Percentiles rank a stretch among this genome's conserved stretches.
These are phyloP conservation scores for Penicillium cinerascens DNA, from an alignment of 495 filamentous ascomycete genomes.

Conservation along the genomic window DNA sequence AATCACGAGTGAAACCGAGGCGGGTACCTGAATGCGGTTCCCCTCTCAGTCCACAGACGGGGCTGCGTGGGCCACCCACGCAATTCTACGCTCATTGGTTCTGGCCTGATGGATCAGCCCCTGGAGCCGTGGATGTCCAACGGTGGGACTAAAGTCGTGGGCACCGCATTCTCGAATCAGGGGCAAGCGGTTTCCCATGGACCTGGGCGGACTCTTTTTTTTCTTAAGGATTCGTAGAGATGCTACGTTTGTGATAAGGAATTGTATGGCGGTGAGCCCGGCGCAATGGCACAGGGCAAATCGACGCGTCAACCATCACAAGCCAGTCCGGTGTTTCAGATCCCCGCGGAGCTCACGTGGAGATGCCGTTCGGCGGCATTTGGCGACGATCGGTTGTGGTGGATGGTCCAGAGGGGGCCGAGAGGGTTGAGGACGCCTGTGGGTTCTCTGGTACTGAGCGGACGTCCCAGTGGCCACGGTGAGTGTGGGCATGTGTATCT, in stretches of 20 bases:
- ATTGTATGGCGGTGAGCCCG: background rate
- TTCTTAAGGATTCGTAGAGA: background rate
- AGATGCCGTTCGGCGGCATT: constrained; percentile 24
- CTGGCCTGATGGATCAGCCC: constrained; percentile 9
- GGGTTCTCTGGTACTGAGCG: background rate
- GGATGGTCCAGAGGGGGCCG: constrained; percentile 6
- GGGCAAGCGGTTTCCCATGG: constrained; percentile 11
- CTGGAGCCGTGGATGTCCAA: constrained; percentile 20
- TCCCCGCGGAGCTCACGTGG: constrained; percentile 31
- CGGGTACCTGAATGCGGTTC: constrained; percentile 29
- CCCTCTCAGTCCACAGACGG: constrained; percentile 10
- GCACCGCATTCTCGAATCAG: constrained; percentile 19
- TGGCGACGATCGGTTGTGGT: constrained; percentile 17
- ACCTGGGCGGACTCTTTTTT: background rate
- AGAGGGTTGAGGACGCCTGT: background rate
- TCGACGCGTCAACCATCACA: constrained; percentile 6
- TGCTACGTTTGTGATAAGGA: background rate
- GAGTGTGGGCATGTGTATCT: background rate
- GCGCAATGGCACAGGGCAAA: background rate
- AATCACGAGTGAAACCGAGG: constrained; percentile 15
- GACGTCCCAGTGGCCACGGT: constrained; percentile 3
- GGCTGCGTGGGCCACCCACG: constrained; percentile 4
- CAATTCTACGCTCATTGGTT: constrained; percentile 20
- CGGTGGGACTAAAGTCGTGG: constrained; percentile 19
- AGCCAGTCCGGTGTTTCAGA: constrained; percentile 22